Conservation (phyloP, 371 early-diverging fungal genomes). For the Circinella minor region DNA sequence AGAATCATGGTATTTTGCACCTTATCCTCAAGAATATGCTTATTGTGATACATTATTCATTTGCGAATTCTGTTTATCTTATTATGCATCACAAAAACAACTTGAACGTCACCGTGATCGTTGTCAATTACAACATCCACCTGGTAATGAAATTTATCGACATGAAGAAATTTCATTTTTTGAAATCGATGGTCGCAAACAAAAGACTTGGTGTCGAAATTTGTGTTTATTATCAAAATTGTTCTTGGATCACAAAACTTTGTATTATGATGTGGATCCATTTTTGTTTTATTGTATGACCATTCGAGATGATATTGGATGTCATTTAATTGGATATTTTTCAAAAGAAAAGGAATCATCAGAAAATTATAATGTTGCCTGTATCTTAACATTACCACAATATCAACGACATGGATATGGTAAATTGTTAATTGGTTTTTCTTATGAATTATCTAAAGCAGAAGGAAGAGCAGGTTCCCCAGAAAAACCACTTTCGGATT, state of each 20-base stretch:
- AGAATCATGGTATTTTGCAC: slow-evolving; percentile 98
- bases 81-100: slow-evolving; percentile 72
- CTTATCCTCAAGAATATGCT: slow-evolving; percentile 88
- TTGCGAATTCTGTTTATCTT: slow-evolving; percentile 93
- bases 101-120: slow-evolving; percentile 75
- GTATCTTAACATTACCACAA: slow-evolving; percentile 99
- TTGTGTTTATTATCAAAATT: slow-evolving; percentile 95
- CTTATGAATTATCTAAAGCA: slow-evolving; percentile 95
- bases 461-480: slow-evolving; percentile 97
- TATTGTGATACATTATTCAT: slow-evolving; percentile 81
- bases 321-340: slow-evolving; percentile 98
- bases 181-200: slow-evolving; percentile 92
- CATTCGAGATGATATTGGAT: slow-evolving; percentile 74
- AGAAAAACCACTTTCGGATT: slow-evolving; percentile 99
- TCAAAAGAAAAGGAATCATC: slow-evolving; percentile 98
- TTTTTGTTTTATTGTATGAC: slow-evolving; percentile 98
- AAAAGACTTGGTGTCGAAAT: slow-evolving; percentile 95
- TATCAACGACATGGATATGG: slow-evolving; percentile 99
- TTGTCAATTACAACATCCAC: slow-evolving; percentile 90
- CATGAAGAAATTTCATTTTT: slow-evolving; percentile 81
- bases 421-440: slow-evolving; percentile 95
- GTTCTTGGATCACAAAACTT: slow-evolving; percentile 98
- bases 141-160: slow-evolving; percentile 97
- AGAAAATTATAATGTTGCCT: slow-evolving; percentile 99
- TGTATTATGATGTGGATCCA: slow-evolving; percentile 99